Evolutionary conservation across 805 yeast genomes (phyloP), one percentile per base, ranked within the genome.

Genomic region (Suhomyces faveliae): DNA sequence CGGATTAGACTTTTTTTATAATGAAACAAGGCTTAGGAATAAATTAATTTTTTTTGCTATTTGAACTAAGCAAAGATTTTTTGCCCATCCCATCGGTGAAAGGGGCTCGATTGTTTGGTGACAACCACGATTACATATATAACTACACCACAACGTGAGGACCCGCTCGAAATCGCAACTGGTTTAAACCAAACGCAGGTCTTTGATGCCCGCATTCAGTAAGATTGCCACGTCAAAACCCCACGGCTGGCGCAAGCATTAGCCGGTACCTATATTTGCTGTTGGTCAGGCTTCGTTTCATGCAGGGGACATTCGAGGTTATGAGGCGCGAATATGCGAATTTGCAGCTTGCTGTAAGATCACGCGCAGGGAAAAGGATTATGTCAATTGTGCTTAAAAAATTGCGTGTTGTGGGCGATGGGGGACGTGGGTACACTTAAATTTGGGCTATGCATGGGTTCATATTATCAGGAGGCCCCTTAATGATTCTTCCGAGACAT

Each of bases 1-100:
- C 21, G 37, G 37, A 33, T 33, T 33, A 10, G 8, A 33, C 6
- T 33, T 15, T n/a, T 15, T 17, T 10, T 33, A 20, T n/a, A 27
- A 17, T 33, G 37, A 33, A 33, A 33, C 37, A 33, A 33, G 37
- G 37, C 37, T 33, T 33, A 33, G 13, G 21, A 33, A 33, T n/a
- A n/a, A 33, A 8, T 5, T 25, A 6, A 25, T 27, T 25, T n/a
- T 27, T 27, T 27, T 27, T 27, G 30, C 30, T 12, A n/a, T 25
- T 6, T 25, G 29, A 12, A 25, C 29, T 27, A 27, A n/a, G 15
- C 30, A 27, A 27, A 27, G 15, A 25, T 33, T 11, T 33, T 17
- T 33, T 12, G 10, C 20, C 21, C 37, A n/a, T 33, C 37, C n/a
- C 37, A 17, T 33, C 21, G 21, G 37, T 9, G 20, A n/a, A 17